Base-by-base conservation (phyloP, 2,329 filamentous ascomycete genomes). In the Diplocarpon rosae region DNA sequence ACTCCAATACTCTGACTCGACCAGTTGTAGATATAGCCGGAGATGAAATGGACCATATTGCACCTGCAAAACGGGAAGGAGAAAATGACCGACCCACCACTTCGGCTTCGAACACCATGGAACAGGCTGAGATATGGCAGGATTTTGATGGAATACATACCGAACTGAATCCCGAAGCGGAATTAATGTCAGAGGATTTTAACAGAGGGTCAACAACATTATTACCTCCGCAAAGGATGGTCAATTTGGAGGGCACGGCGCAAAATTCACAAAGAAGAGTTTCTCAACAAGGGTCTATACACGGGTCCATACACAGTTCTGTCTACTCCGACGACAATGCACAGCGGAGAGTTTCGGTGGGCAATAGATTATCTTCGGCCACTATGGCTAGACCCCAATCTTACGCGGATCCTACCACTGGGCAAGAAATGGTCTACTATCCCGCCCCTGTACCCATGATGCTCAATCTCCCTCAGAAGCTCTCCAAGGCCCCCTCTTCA, bases 391-490 rank as follows among this genome's bases (percentile, higher is more conserved):
- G 66, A 42, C 68, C 76, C 10, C 70, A 74, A 49, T 78, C 78
- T 1, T 81, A 79, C 60, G 65, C 76, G 57, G 71, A 80, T 57
- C 76, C 77, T 1, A 69, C 72, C 20, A 81, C 81, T 1, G 82
- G 78, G 4, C 78, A 90, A 53, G 71, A 80, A 55, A 95, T 96
- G 85, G 78, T 95, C 9, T 96, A 83, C 65, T 98, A 98, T 62
- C 92, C 92, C 12, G 92, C 92, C 2, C 89, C 87, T 1, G 92
- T 98, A 2, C 92, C 92, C 2, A 81, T 84, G 50, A 89, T 94
- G 80, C 73, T 98, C 46, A 96, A 95, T 56, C 68, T 98, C 11
- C 92, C 92, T 1, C 87, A 88, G 36, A 85, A 87, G 56, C 68
- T 96, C 40, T 94, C 89, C 1, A 85, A 81, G 56, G 73, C 79